Evolutionary conservation across 805 yeast genomes (phyloP).

Genomic region (Sungouiella blattae): DNA sequence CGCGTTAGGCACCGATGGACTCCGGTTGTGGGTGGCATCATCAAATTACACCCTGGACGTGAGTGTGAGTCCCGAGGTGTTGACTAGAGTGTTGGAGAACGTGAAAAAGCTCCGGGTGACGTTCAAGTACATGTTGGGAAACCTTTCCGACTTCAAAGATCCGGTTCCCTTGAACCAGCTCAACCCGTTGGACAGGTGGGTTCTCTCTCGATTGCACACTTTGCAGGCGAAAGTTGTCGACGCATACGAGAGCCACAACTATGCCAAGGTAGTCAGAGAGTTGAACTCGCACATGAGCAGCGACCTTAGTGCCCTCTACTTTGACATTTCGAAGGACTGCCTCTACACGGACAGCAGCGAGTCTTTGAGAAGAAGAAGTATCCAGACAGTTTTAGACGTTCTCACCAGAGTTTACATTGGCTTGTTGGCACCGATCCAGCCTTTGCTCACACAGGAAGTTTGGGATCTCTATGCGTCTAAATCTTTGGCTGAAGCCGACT

Average conservation of each 20-base stretch:
- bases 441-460: constrained; percentile 81
- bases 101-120: constrained; percentile 81
- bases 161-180: constrained; percentile 36
- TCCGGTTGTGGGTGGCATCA: constrained; percentile 87
- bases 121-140: constrained; percentile 77
- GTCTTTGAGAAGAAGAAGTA: constrained; percentile 50
- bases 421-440: constrained; percentile 75
- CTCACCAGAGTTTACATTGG: constrained; percentile 62
- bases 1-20: constrained; percentile 82
- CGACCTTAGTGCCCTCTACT: constrained; percentile 77
- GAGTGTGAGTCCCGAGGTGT: constrained; percentile 64
- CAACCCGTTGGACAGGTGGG: constrained; percentile 54
- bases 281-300: constrained; percentile 70
- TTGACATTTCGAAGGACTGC: constrained; percentile 81
- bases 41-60: constrained; percentile 83
- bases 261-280: constrained; percentile 64
- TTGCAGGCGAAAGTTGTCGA: constrained; percentile 41
- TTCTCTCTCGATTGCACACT: constrained; percentile 51
- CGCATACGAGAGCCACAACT: constrained; percentile 58
- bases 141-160: constrained; percentile 45
- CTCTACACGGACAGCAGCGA: constrained; percentile 63
- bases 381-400: constrained; percentile 64
- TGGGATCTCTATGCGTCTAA: constrained; percentile 58
- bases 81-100: constrained; percentile 74
- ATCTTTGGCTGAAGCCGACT: constrained; percentile 9